Base-by-base conservation (phyloP, 2,329 filamentous ascomycete species). In the Xylariaceae sp. region DNA sequence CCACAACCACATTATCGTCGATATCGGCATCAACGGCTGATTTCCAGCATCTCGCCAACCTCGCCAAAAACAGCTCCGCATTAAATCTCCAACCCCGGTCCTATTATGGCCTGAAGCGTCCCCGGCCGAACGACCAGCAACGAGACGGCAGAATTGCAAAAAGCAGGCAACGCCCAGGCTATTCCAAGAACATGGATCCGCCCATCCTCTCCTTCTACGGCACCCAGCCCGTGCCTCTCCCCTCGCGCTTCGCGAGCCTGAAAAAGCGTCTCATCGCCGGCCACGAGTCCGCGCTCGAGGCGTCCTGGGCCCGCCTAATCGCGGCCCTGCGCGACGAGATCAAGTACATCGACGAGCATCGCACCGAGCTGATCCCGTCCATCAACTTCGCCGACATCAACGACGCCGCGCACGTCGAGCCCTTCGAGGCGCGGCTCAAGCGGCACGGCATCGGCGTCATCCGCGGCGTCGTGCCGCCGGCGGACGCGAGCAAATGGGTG, bases 391-490 rank as follows among this genome's bases (percentile, higher is more conserved):
- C 72, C 66, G 78, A 82, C 61, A 77, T 84, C 23, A 74, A 76
- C 61, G 71, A 78, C 67, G 64, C 74, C 2, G 73, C 76, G 56
- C 77, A 80, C 55, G 78, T 82, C 2, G 75, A 79, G 23, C 74
- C 79, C 1, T 89, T 89, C 70, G 78, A 76, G 55, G 75, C 75
- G 52, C 81, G 82, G 67, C 76, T 87, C 55, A 79, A 79, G 66
- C 83, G 85, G 67, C 81, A 86, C 48, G 87, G 87, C 55, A 81
- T 85, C 9, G 86, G 83, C 47, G 81, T 90, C 17, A 78, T 90
- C 30, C 81, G 85, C 58, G 84, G 84, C 64, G 86, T 88, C 45
- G 75, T 90, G 1, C 80, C 84, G 9, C 75, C 77, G 35, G 69
- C 74, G 4, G 80, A 85, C 66, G 85, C 85, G 9, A 76, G 83